A percentile compares a stretch with the other conserved stretches of the same genome.
Evolutionary conservation across 345 rosid genomes (phyloP).

Genomic region (Corymbia maculata): DNA sequence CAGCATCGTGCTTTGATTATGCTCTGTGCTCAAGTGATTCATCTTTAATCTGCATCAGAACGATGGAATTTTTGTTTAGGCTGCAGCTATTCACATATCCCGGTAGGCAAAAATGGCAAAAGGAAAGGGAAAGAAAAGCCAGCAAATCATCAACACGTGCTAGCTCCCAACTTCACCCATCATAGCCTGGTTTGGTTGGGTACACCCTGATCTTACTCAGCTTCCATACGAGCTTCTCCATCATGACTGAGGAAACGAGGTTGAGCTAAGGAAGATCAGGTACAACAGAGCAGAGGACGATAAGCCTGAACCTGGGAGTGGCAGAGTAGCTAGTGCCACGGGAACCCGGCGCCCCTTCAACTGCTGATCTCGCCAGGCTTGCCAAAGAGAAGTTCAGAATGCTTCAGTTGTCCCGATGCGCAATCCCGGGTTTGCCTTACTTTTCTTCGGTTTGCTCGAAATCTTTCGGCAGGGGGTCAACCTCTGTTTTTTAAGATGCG

Average conservation of each 20-base stretch:
- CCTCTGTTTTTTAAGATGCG: background rate
- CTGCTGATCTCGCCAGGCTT: background rate
- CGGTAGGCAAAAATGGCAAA: background rate
- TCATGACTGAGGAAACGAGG: conserved; percentile 53
- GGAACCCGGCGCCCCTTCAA: background rate
- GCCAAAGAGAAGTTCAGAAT: background rate
- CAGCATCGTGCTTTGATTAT: background rate
- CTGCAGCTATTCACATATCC: background rate
- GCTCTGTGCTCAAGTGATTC: background rate
- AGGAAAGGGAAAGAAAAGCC: background rate
- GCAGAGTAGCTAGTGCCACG: background rate
- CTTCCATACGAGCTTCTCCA: conserved; percentile 42
- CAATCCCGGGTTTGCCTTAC: background rate
- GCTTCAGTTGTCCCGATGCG: background rate
- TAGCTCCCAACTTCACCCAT: background rate
- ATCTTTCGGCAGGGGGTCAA: background rate
- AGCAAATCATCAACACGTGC: background rate
- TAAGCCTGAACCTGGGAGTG: background rate
- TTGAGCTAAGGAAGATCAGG: conserved; percentile 70
- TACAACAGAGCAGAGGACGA: background rate
- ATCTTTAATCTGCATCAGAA: background rate
- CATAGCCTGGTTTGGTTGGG: conserved; percentile 29
- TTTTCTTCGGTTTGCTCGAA: background rate
- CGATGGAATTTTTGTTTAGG: background rate
- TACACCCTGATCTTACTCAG: conserved; percentile 30